Base-by-base conservation (phyloP, 2,329 filamentous ascomycete species). In the Fusarium subtropicale region DNA sequence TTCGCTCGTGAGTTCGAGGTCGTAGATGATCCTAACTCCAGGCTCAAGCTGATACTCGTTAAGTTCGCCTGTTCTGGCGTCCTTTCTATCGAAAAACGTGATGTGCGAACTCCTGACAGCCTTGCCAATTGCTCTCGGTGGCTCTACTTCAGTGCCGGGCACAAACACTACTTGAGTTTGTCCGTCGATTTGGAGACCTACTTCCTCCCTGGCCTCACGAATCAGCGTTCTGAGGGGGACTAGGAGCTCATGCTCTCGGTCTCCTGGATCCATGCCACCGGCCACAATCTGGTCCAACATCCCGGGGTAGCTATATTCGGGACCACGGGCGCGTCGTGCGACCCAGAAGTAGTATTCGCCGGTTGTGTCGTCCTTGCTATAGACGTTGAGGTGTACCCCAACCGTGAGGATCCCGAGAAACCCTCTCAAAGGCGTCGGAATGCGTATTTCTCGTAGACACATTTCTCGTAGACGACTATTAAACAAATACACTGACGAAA, bases 271-370 rank as follows among this genome's bases (percentile, higher is more conserved):
- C 74, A 80, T 77, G 54, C 74, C 78, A 18, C 79, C 79, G 1
- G 78, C 79, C 15, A 79, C 77, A n/a, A 79, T 66, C 61, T 81
- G 79, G 53, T 81, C 79, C 22, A 79, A 63, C 66, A 78, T 79
- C 7, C 77, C 73, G 3, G 78, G 71, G 57, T 79, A 81, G 15
- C 76, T 77, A 20, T 75, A 59, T 7, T 69, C 70, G 13, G 64
- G 59, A 3, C 64, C 67, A n/a, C 26, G 46, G 9, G 77, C 76
- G 7, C 79, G 74, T 52, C 72, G 72, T 24, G 78, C 74, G 38
- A 81, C 76, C 79, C 79, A 81, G 39, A 80, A 74, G 34, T 73
- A 52, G 44, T 39, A 68, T 34, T 56, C 62, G 46, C 73, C 70
- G n/a, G 62, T 68, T 28, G 59, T 56, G n/a, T 56, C 48, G 44